Conservation (phyloP, 192 early-diverging fungal genomes). For the Backusella parvicylindrica region DNA sequence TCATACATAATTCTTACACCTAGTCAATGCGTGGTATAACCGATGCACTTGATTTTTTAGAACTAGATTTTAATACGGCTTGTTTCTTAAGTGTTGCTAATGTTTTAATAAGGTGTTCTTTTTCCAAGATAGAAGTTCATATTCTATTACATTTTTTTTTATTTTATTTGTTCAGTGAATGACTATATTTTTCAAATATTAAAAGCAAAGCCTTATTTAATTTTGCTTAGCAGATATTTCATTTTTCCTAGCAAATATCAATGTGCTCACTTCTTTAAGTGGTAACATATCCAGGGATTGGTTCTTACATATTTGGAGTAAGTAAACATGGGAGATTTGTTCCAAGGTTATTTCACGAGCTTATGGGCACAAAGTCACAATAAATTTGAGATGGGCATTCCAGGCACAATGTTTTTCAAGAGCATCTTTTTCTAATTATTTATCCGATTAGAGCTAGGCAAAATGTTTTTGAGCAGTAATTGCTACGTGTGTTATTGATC, state of each 20-base stretch:
- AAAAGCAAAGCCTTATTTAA: background rate
- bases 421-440: background rate
- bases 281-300: background rate
- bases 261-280: background rate
- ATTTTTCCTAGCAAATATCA: background rate
- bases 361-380: background rate
- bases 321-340: background rate
- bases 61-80: background rate
- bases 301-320: background rate
- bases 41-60: background rate
- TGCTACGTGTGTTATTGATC: background rate
- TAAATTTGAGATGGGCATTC: background rate
- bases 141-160: background rate
- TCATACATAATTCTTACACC: background rate
- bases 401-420: background rate
- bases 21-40: background rate
- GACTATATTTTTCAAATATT: background rate
- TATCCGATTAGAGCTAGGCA: background rate
- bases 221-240: background rate
- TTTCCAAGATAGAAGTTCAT: background rate
- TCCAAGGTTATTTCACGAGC: background rate
- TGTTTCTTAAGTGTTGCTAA: background rate
- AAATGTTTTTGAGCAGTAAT: background rate
- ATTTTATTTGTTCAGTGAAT: background rate
- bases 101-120: background rate